Evolutionary conservation across 2,329 filamentous ascomycete species (phyloP), one percentile per base, ranked within the genome.

Genomic region (Stachybotrys chlorohalonatus): DNA sequence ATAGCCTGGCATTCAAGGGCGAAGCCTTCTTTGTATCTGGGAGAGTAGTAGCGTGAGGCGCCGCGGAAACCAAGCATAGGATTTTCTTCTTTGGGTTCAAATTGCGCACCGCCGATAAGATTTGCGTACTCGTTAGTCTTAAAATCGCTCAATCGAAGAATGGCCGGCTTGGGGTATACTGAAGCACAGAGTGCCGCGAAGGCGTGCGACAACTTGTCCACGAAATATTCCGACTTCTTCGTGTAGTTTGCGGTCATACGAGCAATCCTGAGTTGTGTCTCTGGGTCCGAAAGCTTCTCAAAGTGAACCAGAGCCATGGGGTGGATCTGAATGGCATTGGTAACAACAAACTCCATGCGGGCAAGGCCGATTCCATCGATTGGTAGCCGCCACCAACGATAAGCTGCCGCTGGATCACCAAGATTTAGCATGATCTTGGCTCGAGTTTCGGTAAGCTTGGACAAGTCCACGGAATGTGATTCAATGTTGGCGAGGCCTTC

Each of bases 41-140:
- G 63, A 24, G 70, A 73, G 59, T 73, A 73, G 61, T 73, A 73
- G 8, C 70, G 66, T 5, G 70, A 72, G 15, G 70, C 70, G 24
- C 71, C 71, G 36, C 70, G 70, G 57, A 73, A 73, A 8, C 71
- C 71, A 7, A 73, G 57, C 70, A 73, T 73, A 1, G 70, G 71
- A 47, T 73, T 73, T 31, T 72, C 68, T 52, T 73, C 70, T 17
- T 63, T 57, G 2, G 67, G 66, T 58, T 73, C 70, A 54, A 73
- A 73, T 53, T 72, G 65, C 3, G 63, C 60, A 17, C 70, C 71
- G 11, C 71, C 71, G 48, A 73, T 66, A 31, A 73, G 70, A 30
- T 63, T 60, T 1, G 69, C 68, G 58, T 73, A 73, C 55, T 72
- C 71, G 54, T 72, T 73, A 3, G 69, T 71, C 56, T 73, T 73